Conservation (phyloP, 257 asterid species). For the Nicotiana otophora region DNA sequence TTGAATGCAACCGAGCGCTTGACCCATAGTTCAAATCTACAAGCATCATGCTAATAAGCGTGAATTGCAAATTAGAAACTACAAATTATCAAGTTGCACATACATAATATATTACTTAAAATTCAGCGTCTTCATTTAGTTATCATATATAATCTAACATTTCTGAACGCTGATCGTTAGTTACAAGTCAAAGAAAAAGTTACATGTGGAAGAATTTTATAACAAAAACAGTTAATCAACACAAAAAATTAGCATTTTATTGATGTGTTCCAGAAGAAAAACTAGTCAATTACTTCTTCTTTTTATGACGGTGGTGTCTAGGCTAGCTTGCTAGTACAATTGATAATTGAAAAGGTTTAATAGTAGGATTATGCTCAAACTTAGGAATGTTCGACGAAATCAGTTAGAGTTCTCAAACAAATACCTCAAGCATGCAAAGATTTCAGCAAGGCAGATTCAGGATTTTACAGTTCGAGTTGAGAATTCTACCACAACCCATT, state of each 20-base stretch:
- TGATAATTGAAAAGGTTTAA: background rate
- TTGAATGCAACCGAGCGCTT: constrained; percentile 28
- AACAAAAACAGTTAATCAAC: background rate
- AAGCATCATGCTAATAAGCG: background rate
- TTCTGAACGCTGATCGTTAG: background rate
- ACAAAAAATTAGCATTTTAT: background rate
- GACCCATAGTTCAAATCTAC: constrained; percentile 30
- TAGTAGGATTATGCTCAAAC: background rate
- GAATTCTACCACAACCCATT: no score
- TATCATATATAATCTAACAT: background rate
- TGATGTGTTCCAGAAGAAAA: background rate
- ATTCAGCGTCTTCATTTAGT: background rate
- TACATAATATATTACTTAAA: background rate
- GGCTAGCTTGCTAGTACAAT: no score
- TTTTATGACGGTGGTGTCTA: no score
- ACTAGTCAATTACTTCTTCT: background rate
- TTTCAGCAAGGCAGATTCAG: background rate
- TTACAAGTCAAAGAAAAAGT: background rate
- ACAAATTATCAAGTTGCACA: background rate
- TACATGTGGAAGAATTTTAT: background rate
- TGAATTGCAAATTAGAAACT: background rate
- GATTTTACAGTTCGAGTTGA: no score
- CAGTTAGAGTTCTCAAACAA: background rate
- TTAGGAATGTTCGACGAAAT: background rate
- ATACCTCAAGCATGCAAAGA: background rate